Evolutionary conservation across 169 alveolate genomes (phyloP).

Genomic region (Plasmodium adleri): DNA sequence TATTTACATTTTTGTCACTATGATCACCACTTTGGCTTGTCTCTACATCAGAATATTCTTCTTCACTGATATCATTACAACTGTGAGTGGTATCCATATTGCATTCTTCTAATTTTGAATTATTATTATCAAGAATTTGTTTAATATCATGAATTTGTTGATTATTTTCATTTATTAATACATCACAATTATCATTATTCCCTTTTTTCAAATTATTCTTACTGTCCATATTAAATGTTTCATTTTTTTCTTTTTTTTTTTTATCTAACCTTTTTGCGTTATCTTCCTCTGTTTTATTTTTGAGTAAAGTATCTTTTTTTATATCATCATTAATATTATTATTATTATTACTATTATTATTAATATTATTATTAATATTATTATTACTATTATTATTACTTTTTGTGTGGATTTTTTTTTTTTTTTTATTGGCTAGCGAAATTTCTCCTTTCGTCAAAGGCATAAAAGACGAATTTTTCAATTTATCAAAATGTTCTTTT

Average conservation of each 20-base stretch:
- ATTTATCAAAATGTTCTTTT: slow-evolving; percentile 56
- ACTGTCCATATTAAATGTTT: no score
- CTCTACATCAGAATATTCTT: neutral
- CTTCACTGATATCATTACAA: neutral
- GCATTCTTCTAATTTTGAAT: no score
- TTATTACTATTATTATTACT: no score
- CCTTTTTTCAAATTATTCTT: no score
- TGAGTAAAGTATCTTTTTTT: neutral
- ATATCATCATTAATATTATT: neutral
- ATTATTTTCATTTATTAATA: no score
- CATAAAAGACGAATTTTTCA: slow-evolving; percentile 44
- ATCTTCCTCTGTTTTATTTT: neutral
- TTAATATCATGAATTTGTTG: no score
- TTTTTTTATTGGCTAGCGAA: slow-evolving; percentile 55
- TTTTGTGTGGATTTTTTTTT: no score
- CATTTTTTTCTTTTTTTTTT: no score
- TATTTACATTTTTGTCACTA: neutral
- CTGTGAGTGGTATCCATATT: neutral
- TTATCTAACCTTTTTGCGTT: neutral
- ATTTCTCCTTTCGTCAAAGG: slow-evolving; percentile 76
- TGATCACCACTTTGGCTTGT: neutral
- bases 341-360: neutral
- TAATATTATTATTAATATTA: neutral
- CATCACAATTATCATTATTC: no score
- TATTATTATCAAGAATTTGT: no score